Base-by-base conservation (phyloP, 768 basidiomycete species). In the Tulasnella sp. region DNA sequence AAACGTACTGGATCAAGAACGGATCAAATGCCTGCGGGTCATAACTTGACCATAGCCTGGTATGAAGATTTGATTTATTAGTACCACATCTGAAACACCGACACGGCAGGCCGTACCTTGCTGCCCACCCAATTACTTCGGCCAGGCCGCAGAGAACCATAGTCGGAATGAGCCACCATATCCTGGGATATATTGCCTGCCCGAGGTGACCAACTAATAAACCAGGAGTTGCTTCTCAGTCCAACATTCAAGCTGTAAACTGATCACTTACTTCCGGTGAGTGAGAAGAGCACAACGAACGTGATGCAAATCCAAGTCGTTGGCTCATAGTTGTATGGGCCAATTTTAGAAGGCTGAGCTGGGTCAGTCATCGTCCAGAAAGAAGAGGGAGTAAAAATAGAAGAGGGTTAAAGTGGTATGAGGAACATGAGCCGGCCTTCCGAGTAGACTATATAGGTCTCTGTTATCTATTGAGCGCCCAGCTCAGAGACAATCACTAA, bases 1-100 rank as follows among this genome's bases (percentile, higher is more conserved):
- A 15, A 28, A 61, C 64, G 46, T 45, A 66, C 65, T 75, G 73
- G 40, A 74, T 71, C 48, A 71, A 59, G 59, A 65, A 76, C 0
- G 72, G 65, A 22, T 58, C 55, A 27, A 22, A 22, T 3, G 3
- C 31, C 13, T 15, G 1, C 12, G 22, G 25, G 20, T 55, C 46
- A 20, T 31, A 3, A 15, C 31, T 37, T 24, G 42, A 45, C 53
- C 53, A 79, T n/a, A n/a, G n/a, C 5, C 53, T n/a, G n/a, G n/a
- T n/a, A n/a, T n/a, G n/a, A n/a, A n/a, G n/a, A n/a, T n/a, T n/a
- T n/a, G n/a, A n/a, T n/a, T n/a, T n/a, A n/a, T n/a, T n/a, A n/a
- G n/a, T n/a, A n/a, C n/a, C n/a, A n/a, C n/a, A n/a, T n/a, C n/a
- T n/a, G n/a, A n/a, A n/a, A n/a, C n/a, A n/a, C n/a, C n/a, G n/a